Conservation (phyloP, 1,284 basidiomycete species). For the Ceratobasidium sp. region DNA sequence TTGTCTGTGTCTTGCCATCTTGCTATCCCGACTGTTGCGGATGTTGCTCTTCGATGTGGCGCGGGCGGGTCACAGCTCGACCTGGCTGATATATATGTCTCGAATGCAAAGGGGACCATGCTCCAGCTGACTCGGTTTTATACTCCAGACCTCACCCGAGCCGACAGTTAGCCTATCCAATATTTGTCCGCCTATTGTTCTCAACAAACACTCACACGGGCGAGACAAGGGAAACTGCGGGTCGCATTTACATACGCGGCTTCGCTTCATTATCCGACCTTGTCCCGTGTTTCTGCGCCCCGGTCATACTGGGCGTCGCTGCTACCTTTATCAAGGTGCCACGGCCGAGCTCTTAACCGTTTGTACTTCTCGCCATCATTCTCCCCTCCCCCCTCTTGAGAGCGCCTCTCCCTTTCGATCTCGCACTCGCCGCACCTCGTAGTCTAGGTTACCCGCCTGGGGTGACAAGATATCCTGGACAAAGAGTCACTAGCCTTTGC, state of each 20-base stretch:
- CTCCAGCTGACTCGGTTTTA: conserved; percentile 27
- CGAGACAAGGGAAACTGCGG: conserved; percentile 19
- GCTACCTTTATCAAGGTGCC: conserved; percentile 25
- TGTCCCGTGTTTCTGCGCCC: conserved; percentile 21
- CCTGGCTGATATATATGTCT: conserved; percentile 10
- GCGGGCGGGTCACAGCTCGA: conserved; percentile 11
- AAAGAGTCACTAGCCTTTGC: neutral
- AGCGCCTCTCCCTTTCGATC: conserved; percentile 17
- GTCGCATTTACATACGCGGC: neutral
- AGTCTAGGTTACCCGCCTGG: conserved; percentile 30
- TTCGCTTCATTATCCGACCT: conserved; percentile 12
- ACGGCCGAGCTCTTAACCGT: neutral
- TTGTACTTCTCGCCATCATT: conserved; percentile 14
- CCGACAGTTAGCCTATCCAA: neutral
- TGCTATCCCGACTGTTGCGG: conserved; percentile 10
- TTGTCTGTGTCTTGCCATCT: neutral
- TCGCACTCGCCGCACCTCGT: conserved; percentile 14
- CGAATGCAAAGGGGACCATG: neutral
- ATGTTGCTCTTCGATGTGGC: neutral
- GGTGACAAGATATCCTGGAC: conserved; percentile 18
- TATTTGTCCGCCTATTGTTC: conserved; percentile 35
- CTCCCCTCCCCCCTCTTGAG: conserved; percentile 5
- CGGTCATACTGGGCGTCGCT: neutral
- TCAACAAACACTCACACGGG: conserved; percentile 22
- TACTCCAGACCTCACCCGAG: conserved; percentile 15